Conservation (phyloP, 2,329 filamentous ascomycete genomes). For the Ceratocystis papillata region DNA sequence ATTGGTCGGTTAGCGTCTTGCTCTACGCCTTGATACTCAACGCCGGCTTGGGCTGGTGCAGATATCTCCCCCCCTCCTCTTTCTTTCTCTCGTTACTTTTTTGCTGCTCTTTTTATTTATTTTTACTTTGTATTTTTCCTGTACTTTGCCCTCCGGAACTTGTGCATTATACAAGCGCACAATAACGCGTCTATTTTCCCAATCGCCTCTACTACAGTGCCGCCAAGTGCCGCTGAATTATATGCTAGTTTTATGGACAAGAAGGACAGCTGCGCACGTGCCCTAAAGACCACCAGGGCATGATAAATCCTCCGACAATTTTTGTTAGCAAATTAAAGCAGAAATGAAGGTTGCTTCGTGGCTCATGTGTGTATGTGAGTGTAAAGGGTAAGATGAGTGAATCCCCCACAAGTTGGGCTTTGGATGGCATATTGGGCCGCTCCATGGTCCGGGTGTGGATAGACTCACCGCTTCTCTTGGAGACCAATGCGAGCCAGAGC, state of each 20-base stretch:
- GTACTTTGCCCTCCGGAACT: not conserved
- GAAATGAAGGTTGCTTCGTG: not conserved
- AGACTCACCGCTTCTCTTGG: not conserved
- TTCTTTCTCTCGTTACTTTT: not conserved
- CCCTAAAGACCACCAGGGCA: not conserved
- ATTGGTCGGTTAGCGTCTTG: not conserved
- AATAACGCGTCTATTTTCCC: constrained; percentile 5
- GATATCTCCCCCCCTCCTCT: not conserved
- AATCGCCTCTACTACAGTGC: not conserved
- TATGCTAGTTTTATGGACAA: constrained; percentile 9
- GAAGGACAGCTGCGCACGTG: constrained; percentile 5
- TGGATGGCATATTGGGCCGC: not conserved
- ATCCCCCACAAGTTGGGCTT: constrained; percentile 5
- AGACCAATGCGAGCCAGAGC: not conserved
- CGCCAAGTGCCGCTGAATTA: constrained; percentile 13
- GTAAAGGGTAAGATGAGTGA: not conserved
- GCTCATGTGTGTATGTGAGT: not conserved
- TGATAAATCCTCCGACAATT: constrained; percentile 9
- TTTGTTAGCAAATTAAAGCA: not conserved
- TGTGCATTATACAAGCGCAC: constrained; percentile 1
- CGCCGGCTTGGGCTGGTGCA: not conserved
- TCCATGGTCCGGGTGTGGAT: not conserved
- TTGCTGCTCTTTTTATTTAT: not conserved
- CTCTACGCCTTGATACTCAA: not conserved
- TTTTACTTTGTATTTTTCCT: not conserved